Conservation (phyloP, 768 basidiomycete species). For the Leucosporidium scottii region DNA sequence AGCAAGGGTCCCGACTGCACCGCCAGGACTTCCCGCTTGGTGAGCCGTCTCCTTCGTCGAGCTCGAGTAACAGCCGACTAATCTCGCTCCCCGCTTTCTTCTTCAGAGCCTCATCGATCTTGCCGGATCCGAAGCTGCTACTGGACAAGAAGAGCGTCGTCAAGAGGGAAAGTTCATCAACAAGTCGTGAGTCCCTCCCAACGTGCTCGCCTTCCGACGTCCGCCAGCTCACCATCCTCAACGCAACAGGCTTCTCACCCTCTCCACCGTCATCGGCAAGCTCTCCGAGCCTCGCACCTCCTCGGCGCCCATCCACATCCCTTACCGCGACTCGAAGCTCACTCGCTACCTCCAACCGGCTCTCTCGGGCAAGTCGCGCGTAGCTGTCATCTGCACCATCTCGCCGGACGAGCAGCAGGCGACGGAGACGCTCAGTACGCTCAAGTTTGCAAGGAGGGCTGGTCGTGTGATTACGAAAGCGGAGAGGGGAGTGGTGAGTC, state of each 20-base stretch:
- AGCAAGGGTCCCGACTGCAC: conserved; percentile 50
- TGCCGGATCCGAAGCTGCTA: conserved; percentile 93
- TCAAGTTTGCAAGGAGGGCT: conserved; percentile 83
- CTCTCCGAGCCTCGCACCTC: conserved; percentile 70
- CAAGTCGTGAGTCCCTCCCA: conserved; percentile 40
- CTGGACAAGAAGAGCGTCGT: conserved; percentile 90
- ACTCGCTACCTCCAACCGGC: conserved; percentile 76
- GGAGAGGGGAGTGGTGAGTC: conserved; percentile 44
- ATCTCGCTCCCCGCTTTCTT: neutral
- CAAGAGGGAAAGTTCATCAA: conserved; percentile 96
- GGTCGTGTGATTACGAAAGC: conserved; percentile 64
- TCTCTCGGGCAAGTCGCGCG: conserved; percentile 86
- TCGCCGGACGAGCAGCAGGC: conserved; percentile 75
- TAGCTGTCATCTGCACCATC: conserved; percentile 92
- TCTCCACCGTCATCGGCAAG: conserved; percentile 86
- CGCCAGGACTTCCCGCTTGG: conserved; percentile 59
- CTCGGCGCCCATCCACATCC: conserved; percentile 54
- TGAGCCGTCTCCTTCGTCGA: conserved; percentile 8
- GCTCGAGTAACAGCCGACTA: neutral
- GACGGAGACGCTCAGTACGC: conserved; percentile 75
- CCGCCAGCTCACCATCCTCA: neutral
- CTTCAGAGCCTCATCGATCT: conserved; percentile 82
- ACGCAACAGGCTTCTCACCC: conserved; percentile 66
- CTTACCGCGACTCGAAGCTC: conserved; percentile 90
- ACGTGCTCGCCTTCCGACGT: conserved; percentile 1